Percentiles rank a stretch among this genome's conserved stretches.
Conservation (phyloP, 306 rosid genomes). For the Rosa rugosa region DNA sequence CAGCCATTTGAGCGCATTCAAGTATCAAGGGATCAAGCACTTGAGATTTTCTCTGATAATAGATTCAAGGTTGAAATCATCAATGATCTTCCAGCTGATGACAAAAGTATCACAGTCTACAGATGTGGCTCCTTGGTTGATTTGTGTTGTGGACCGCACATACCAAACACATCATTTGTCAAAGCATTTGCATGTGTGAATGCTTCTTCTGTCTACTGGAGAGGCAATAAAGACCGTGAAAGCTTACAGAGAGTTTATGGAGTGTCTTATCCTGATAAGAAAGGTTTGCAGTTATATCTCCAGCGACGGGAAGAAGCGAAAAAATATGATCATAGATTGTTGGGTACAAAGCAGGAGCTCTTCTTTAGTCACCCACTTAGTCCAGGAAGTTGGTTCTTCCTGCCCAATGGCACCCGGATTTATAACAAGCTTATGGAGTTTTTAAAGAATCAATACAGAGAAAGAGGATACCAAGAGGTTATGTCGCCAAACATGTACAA, state of each 20-base stretch:
- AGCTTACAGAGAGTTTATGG: slow-evolving; percentile 97
- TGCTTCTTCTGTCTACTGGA: slow-evolving; percentile 98
- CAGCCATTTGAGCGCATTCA: slow-evolving; percentile 97
- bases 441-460: slow-evolving; percentile 67
- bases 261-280: slow-evolving; percentile 91
- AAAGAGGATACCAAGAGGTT: slow-evolving; percentile 78
- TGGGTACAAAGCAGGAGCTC: slow-evolving; percentile 78
- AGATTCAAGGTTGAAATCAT: slow-evolving; percentile 94
- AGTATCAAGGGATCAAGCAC: slow-evolving; percentile 83
- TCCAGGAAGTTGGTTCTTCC: slow-evolving; percentile 99
- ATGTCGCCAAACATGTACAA: slow-evolving; percentile 91
- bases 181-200: slow-evolving; percentile 87
- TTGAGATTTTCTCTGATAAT: slow-evolving; percentile 75
- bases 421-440: slow-evolving; percentile 80
- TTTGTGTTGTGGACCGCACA: slow-evolving; percentile 93
- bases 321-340: slow-evolving; percentile 83
- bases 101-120: slow-evolving; percentile 89
- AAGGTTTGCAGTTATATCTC: slow-evolving; percentile 64
- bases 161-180: slow-evolving; percentile 95
- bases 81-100: slow-evolving; percentile 78
- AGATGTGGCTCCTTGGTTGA: slow-evolving; percentile 97
- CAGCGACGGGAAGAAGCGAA: slow-evolving; percentile 83
- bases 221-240: slow-evolving; percentile 88
- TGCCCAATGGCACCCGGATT: slow-evolving; percentile 79
- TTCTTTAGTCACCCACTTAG: slow-evolving; percentile 86